These are phyloP conservation scores for Microbotryomycetes sp. DNA, from an alignment of 1,284 basidiomycete species.

Conservation along the genomic window DNA sequence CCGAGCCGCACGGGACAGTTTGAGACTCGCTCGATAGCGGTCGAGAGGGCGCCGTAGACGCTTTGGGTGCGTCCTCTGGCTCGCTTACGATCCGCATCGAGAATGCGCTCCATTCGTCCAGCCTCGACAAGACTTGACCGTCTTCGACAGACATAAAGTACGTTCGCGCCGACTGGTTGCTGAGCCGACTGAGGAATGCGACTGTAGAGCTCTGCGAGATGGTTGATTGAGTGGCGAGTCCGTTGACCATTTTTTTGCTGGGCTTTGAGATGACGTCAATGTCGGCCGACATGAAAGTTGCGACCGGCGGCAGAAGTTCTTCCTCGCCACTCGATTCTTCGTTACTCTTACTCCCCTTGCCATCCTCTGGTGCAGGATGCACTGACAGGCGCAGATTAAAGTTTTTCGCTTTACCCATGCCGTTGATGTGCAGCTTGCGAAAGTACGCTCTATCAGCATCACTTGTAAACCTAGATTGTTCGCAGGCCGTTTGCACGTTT, in stretches of 20 bases:
- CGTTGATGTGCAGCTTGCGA: slow-evolving; percentile 81
- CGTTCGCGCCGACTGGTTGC: slow-evolving; percentile 91
- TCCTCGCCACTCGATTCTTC: slow-evolving; percentile 7
- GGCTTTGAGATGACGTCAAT: slow-evolving; percentile 95
- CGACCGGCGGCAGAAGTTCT: slow-evolving; percentile 36
- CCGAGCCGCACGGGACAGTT: slow-evolving; percentile 83
- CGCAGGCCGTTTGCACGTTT: slow-evolving; percentile 62
- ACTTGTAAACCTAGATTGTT: slow-evolving; percentile 13
- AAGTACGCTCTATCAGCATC: slow-evolving; percentile 60
- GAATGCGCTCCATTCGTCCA: slow-evolving; percentile 85
- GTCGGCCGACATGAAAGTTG: slow-evolving; percentile 80
- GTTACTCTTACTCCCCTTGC: slow-evolving; percentile 29
- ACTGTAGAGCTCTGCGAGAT: slow-evolving; percentile 84
- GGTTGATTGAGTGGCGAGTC: slow-evolving; percentile 84
- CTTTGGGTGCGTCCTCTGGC: slow-evolving; percentile 33
- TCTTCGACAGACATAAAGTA: slow-evolving; percentile 92
- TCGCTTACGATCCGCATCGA: slow-evolving; percentile 57
- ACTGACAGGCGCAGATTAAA: slow-evolving; percentile 66
- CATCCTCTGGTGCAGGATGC: slow-evolving; percentile 48
- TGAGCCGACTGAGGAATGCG: slow-evolving; percentile 91
- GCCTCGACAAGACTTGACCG: slow-evolving; percentile 73
- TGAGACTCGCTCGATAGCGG: slow-evolving; percentile 51
- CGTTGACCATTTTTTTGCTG: slow-evolving; percentile 93
- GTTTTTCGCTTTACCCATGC: slow-evolving; percentile 79
- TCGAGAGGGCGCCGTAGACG: slow-evolving; percentile 15